A percentile compares a stretch with the other conserved stretches of the same genome.
Conservation (phyloP, 2,329 filamentous ascomycete species). For the Pleochaeta shiraiana region DNA sequence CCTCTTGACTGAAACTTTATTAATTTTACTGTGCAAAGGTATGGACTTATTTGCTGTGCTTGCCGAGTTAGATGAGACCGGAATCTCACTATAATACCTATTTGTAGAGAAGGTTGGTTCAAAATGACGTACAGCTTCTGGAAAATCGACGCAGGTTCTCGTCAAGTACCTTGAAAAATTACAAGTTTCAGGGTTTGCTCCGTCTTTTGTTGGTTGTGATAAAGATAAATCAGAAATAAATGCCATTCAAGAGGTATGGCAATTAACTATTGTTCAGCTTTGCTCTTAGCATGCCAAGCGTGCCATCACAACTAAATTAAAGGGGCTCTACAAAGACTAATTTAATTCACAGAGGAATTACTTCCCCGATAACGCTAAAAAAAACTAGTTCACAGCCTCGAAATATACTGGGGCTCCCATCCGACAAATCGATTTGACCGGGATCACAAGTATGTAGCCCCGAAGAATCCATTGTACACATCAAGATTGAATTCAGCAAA, state of each 20-base stretch:
- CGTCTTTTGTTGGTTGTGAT: background rate
- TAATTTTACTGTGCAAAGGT: too few species aligned
- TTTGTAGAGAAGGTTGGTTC: background rate
- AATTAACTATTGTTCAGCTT: background rate
- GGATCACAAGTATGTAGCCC: background rate
- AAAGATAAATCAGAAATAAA: background rate
- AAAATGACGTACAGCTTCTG: background rate
- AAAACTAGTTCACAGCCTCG: background rate
- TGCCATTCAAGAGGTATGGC: background rate
- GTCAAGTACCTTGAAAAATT: background rate
- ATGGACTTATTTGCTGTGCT: background rate
- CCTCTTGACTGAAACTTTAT: too few species aligned
- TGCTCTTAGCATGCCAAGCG: background rate
- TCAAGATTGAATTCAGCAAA: background rate
- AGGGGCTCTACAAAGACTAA: background rate
- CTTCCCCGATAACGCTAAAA: background rate
- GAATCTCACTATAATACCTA: background rate
- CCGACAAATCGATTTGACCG: background rate
- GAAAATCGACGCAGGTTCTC: background rate
- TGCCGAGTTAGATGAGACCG: background rate
- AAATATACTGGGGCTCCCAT: background rate
- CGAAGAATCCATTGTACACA: background rate
- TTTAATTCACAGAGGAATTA: background rate
- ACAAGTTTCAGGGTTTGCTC: background rate
- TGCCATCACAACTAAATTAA: background rate